These are phyloP conservation scores for Auriscalpium microsporum DNA, from an alignment of 768 basidiomycete genomes.

Conservation along the genomic window DNA sequence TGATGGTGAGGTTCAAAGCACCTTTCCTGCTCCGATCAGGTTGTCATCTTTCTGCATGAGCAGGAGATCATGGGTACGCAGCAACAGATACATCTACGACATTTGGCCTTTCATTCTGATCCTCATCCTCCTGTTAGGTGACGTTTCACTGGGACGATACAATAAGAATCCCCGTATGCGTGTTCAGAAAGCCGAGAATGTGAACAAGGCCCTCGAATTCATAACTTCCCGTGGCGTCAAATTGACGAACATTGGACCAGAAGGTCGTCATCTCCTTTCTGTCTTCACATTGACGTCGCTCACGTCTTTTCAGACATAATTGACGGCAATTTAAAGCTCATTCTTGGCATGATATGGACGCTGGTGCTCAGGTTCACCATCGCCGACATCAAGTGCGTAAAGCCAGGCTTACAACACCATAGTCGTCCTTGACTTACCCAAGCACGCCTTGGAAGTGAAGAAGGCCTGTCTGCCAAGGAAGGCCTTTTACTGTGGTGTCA, in stretches of 20 bases:
- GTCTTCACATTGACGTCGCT: neutral
- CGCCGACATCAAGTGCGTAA: conserved; percentile 85
- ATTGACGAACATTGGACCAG: conserved; percentile 94
- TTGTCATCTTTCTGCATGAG: conserved; percentile 1
- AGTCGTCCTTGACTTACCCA: neutral
- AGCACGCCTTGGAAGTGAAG: conserved; percentile 54
- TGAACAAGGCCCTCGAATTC: conserved; percentile 92
- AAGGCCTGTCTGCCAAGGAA: conserved; percentile 97
- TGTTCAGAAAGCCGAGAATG: conserved; percentile 97
- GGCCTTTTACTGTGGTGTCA: conserved; percentile 98
- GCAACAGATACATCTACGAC: neutral
- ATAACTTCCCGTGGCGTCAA: conserved; percentile 92
- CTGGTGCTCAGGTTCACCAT: conserved; percentile 96
- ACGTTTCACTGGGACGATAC: conserved; percentile 89
- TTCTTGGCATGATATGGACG: conserved; percentile 99
- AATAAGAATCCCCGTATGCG: conserved; percentile 86
- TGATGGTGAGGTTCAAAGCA: conserved; percentile 52
- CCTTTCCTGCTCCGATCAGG: neutral
- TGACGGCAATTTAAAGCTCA: conserved; percentile 96
- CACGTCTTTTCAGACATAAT: conserved; percentile 70
- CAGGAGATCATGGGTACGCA: conserved; percentile 93
- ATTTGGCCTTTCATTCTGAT: neutral
- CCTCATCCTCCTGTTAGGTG: conserved; percentile 41
- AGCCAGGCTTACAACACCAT: neutral
- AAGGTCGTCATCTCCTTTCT: conserved; percentile 42